Evolutionary conservation across 176 grass and related monocot genomes (phyloP), one percentile per base, ranked within the genome.

Genomic region (Metroxylon sagu): DNA sequence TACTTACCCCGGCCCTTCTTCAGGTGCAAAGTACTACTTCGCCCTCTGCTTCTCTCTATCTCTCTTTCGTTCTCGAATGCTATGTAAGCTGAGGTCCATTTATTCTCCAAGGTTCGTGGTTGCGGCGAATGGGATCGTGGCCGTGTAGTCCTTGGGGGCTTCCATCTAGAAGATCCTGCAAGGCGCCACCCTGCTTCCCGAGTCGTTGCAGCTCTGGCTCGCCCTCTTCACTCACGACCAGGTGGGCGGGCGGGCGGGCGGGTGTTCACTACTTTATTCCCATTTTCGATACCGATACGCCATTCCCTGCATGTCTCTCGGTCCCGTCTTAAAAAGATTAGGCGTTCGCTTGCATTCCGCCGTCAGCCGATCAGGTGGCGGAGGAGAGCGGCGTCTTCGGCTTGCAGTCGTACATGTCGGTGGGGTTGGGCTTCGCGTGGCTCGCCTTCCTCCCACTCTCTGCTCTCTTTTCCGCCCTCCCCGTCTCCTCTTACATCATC

Each of bases 201-300:
- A 90, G 68, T 19, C 68, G 53, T 2, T 86, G 53, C 91, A 87
- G 77, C 83, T 95, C 71, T 90, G 83, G 86, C 90, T 90, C 77
- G 91, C 21, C 21, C 21, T 90, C 73, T 95, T 90, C 74, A 67
- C 60, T 5, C 91, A 90, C 84, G 91, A 95, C 62, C 91, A 95
- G 80, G 88, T 92, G 52, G 56, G 3, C 4, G 16, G 6, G 21
- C 21, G 21, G 21, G 21, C 1, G 0, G 21, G 21, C 21, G n/a
- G n/a, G n/a, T n/a, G n/a, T n/a, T n/a, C n/a, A 23, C 21, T 23
- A 23, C 21, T 23, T 23, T 23, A 23, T 23, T 23, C 21, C 21
- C 21, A 23, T 23, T 23, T 23, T 23, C 21, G 21, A 23, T 23
- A 23, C 21, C 21, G 21, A 23, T 23, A 23, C 21, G 21, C 1